These are phyloP conservation scores for Sphagnum tenellum DNA, from an alignment of 225 moss, liverwort and hornwort genomes.

Conservation along the genomic window DNA sequence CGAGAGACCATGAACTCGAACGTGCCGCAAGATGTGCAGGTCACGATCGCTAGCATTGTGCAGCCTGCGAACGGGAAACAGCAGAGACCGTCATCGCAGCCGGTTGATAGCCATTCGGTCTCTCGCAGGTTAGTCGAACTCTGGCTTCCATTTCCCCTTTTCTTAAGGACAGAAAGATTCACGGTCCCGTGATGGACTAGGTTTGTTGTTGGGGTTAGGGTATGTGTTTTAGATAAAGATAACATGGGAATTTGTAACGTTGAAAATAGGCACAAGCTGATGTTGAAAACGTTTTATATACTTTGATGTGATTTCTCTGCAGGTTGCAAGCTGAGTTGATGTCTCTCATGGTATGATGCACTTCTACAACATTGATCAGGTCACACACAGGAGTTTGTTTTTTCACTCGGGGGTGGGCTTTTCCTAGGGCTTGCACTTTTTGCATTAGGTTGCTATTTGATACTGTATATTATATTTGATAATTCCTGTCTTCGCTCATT, in stretches of 20 bases:
- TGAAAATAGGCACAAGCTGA: no score
- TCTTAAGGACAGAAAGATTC: neutral
- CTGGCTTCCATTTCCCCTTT: neutral
- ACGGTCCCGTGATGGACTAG: neutral
- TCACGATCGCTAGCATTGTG: conserved; percentile 51
- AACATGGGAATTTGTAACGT: no score
- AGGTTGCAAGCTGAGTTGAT: conserved; percentile 96
- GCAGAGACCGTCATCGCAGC: conserved; percentile 59
- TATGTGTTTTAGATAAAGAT: neutral
- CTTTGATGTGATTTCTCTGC: conserved; percentile 18
- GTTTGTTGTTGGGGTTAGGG: neutral
- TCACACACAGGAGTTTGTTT: no score
- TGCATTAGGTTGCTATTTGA: no score
- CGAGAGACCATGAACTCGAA: conserved; percentile 32
- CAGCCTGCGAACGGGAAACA: conserved; percentile 45
- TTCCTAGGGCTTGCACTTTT: no score
- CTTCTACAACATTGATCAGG: no score
- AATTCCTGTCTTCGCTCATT: no score
- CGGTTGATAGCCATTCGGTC: conserved; percentile 93
- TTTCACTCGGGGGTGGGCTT: no score
- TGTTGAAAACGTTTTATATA: no score
- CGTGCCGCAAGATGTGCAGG: conserved; percentile 39
- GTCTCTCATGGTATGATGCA: conserved; percentile 84
- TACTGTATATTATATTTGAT: no score
- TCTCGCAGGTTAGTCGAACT: conserved; percentile 48